Conservation (phyloP, 2,329 filamentous ascomycete species). For the Nemania sp. region DNA sequence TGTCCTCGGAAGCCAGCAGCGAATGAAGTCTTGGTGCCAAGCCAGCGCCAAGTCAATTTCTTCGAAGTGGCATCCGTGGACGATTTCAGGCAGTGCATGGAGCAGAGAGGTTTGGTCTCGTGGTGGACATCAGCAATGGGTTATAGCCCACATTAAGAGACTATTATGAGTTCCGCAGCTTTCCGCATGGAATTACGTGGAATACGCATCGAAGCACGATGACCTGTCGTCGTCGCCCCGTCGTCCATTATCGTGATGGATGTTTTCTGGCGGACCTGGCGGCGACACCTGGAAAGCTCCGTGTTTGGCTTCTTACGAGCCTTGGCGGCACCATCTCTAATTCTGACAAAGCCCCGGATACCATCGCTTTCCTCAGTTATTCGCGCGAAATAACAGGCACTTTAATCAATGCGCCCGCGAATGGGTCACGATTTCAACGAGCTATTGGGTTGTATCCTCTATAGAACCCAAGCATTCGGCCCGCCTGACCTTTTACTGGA, state of each 20-base stretch:
- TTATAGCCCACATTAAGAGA: constrained; percentile 41
- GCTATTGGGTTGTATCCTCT: background rate
- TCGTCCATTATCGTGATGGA: background rate
- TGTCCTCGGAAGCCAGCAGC: constrained; percentile 57
- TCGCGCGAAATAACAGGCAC: too few species aligned
- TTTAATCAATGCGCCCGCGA: background rate
- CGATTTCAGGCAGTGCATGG: constrained; percentile 66
- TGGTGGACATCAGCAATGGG: constrained; percentile 76
- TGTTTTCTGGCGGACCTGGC: background rate
- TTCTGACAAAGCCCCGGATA: too few species aligned
- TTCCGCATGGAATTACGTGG: background rate
- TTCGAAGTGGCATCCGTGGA: constrained; percentile 66
- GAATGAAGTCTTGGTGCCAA: constrained; percentile 18
- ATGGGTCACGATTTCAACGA: background rate
- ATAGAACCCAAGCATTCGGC: constrained; percentile 6
- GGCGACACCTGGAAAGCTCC: background rate
- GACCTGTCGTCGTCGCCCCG: too few species aligned
- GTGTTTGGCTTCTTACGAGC: background rate
- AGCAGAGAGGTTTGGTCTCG: constrained; percentile 55
- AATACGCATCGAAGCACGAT: background rate
- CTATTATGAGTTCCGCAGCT: background rate
- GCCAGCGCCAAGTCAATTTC: constrained; percentile 40
- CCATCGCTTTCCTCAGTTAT: too few species aligned
- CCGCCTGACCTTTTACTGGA: constrained; percentile 10
- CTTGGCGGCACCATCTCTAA: background rate